Evolutionary conservation across 2,329 filamentous ascomycete genomes (phyloP).

Genomic region (Penicillium hordei): DNA sequence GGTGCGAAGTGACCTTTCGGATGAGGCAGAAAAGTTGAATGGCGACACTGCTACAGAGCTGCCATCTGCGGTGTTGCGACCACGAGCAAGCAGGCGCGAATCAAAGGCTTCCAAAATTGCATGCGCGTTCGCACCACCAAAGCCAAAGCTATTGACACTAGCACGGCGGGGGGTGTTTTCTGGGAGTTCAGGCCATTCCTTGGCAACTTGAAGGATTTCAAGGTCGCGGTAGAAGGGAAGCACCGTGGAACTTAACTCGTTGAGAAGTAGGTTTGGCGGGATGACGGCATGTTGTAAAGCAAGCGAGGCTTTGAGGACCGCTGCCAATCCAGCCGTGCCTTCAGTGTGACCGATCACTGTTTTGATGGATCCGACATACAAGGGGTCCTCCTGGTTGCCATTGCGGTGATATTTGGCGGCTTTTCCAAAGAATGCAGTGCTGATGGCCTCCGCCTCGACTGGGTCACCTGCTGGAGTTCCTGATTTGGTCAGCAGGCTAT

Average conservation of each 20-base stretch:
- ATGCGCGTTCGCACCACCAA: constrained; percentile 41
- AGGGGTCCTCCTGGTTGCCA: constrained; percentile 2
- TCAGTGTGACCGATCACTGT: constrained; percentile 39
- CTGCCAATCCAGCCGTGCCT: constrained; percentile 34
- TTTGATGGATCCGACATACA: constrained; percentile 36
- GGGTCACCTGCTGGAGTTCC: constrained; percentile 28
- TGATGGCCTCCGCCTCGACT: constrained; percentile 25
- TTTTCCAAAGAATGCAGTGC: constrained; percentile 21
- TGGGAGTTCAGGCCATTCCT: constrained; percentile 24
- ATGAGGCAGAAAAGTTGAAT: constrained; percentile 26
- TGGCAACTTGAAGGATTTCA: constrained; percentile 21
- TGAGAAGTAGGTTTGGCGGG: constrained; percentile 32
- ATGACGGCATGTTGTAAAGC: constrained; percentile 41
- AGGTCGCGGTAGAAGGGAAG: constrained; percentile 27
- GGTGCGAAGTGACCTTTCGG: constrained; percentile 18
- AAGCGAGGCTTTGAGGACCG: constrained; percentile 38
- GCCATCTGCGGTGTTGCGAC: neutral
- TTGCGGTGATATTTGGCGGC: constrained; percentile 10
- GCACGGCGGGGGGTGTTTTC: constrained; percentile 32
- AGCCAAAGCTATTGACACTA: constrained; percentile 50
- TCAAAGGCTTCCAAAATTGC: constrained; percentile 40
- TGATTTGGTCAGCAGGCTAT: neutral
- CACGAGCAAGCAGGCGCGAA: neutral
- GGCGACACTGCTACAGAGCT: constrained; percentile 2
- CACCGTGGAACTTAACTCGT: constrained; percentile 28